phyloP scores from a whole-genome alignment of 148 eudicot species.

The Rhododendron mucronatum region DNA sequence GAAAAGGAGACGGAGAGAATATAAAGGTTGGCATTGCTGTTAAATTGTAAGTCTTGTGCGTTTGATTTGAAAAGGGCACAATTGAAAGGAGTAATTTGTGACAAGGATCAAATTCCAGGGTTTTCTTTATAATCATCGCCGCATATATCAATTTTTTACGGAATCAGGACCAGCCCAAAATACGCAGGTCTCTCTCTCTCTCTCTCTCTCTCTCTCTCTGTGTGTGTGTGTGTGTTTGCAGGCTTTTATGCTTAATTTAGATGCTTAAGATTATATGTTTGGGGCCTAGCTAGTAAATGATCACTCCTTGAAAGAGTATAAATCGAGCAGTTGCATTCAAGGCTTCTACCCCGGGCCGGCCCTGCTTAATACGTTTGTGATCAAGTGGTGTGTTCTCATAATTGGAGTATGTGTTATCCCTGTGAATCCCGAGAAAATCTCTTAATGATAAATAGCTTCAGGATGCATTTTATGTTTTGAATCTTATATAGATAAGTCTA shows the following conservation, averaged over 20 bases:
- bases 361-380: background rate
- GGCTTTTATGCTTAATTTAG: background rate
- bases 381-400: background rate
- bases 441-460: background rate
- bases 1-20: background rate
- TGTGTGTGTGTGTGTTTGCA: background rate
- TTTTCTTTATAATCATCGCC: background rate
- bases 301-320: background rate
- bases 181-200: background rate
- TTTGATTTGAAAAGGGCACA: background rate
- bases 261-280: background rate
- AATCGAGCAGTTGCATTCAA: background rate
- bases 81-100: background rate
- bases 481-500: background rate
- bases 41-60: background rate
- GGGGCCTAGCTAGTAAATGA: background rate
- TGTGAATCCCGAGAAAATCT: background rate
- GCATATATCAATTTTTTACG: background rate
- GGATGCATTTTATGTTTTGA: background rate
- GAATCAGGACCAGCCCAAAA: background rate
- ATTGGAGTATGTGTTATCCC: background rate
- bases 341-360: background rate
- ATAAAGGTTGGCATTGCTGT: background rate
- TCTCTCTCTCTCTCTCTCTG: background rate
- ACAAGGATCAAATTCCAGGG: background rate